Percentiles rank a stretch among this genome's conserved stretches.
Conservation (phyloP, 441 rosid species). For the Gossypium gossypioides region DNA sequence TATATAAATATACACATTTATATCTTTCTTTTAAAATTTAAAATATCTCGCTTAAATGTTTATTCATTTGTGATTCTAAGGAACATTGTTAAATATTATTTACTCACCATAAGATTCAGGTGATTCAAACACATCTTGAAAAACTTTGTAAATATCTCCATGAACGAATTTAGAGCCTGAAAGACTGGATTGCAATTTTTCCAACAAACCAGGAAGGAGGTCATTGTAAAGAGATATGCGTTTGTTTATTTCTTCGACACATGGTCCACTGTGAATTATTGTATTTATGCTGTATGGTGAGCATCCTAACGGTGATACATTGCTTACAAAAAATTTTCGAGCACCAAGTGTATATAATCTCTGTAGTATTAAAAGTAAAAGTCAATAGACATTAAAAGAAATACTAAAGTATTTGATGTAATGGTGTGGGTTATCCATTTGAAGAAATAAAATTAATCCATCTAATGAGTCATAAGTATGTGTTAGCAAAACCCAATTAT, state of each 20-base stretch:
- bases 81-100: neutral
- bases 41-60: no score
- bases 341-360: constrained; percentile 14
- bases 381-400: no score
- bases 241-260: neutral
- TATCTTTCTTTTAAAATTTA: no score
- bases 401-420: no score
- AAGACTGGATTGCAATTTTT: neutral
- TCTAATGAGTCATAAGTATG: no score
- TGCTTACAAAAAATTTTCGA: constrained; percentile 17
- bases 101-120: constrained; percentile 13
- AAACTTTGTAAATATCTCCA: constrained; percentile 9
- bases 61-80: no score
- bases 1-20: neutral
- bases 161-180: constrained; percentile 5
- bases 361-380: neutral
- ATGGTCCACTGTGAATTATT: neutral
- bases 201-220: neutral
- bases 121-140: neutral
- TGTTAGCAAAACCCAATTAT: neutral
- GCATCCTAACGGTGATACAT: constrained; percentile 4
- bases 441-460: no score
- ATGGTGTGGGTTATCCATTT: no score
- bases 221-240: neutral
- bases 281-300: neutral